phyloP scores from a whole-genome alignment of 441 rosid species.

The Eruca vesicaria region DNA sequence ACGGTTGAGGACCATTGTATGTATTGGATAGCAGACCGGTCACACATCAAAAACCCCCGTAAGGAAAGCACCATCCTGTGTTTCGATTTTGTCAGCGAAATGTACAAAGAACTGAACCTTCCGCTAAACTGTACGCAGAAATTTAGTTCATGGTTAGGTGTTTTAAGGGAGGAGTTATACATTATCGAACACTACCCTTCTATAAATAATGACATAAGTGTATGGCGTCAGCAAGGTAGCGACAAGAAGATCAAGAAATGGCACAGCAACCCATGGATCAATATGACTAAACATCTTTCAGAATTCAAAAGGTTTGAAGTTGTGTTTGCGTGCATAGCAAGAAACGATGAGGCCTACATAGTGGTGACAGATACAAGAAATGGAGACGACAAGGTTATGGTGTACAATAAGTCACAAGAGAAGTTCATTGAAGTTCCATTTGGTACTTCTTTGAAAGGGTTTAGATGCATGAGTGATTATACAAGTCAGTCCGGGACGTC shows the following conservation, averaged over 20 bases:
- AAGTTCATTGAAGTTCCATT: constrained; percentile 4
- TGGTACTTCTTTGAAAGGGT: background rate
- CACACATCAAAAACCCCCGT: background rate
- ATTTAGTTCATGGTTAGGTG: background rate
- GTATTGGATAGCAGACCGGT: constrained; percentile 12
- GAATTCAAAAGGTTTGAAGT: background rate
- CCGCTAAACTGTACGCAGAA: background rate
- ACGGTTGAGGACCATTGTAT: background rate
- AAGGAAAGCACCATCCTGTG: background rate
- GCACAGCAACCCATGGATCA: background rate
- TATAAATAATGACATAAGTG: background rate
- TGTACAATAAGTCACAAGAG: background rate
- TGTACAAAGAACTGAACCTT: background rate
- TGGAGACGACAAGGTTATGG: background rate
- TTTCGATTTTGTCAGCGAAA: constrained; percentile 1
- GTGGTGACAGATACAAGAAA: background rate
- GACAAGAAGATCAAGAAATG: background rate
- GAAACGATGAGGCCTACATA: background rate
- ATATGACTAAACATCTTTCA: background rate
- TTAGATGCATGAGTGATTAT: constrained; percentile 6
- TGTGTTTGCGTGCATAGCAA: background rate
- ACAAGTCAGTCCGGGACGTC: background rate
- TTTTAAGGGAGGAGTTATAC: background rate
- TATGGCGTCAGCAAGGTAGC: background rate
- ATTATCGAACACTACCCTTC: background rate